A percentile compares a stretch with the other conserved stretches of the same genome.
Evolutionary conservation across 768 basidiomycete genomes (phyloP).

Genomic region (Chiua virens): DNA sequence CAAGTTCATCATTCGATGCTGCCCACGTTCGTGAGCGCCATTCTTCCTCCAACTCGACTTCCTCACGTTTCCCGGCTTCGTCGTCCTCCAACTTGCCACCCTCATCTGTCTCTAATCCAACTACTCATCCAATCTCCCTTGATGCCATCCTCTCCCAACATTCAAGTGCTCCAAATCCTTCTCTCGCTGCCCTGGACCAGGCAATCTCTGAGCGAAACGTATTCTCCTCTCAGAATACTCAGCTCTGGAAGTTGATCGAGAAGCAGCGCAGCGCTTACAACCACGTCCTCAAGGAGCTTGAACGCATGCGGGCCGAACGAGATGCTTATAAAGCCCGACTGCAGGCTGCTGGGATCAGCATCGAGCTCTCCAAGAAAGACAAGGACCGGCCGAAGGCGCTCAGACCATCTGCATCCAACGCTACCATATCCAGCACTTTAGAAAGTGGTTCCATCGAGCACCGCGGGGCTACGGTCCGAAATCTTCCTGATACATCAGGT

Average conservation of each 20-base stretch:
- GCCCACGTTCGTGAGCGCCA: slow-evolving; percentile 25
- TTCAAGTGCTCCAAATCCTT: slow-evolving; percentile 52
- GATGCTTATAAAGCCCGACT: slow-evolving; percentile 53
- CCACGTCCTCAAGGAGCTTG: slow-evolving; percentile 80
- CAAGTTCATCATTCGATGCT: slow-evolving; percentile 13
- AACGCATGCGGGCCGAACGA: slow-evolving; percentile 79
- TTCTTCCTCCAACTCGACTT: slow-evolving; percentile 21
- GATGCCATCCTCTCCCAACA: slow-evolving; percentile 58
- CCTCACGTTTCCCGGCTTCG: slow-evolving; percentile 35
- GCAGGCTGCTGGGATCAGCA: slow-evolving; percentile 29
- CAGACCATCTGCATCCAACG: slow-evolving; percentile 25
- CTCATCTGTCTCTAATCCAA: slow-evolving; percentile 28
- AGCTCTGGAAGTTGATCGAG: slow-evolving; percentile 95
- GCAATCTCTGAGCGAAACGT: slow-evolving; percentile 78
- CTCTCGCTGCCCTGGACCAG: slow-evolving; percentile 64
- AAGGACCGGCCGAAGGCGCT: slow-evolving; percentile 20
- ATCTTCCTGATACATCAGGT: slow-evolving; percentile 38
- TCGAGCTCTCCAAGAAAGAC: slow-evolving; percentile 41
- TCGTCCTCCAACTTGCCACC: slow-evolving; percentile 25
- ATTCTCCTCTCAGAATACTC: slow-evolving; percentile 79
- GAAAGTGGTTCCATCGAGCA: slow-evolving; percentile 27
- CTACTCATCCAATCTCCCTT: slow-evolving; percentile 41
- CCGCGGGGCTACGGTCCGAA: slow-evolving; percentile 19
- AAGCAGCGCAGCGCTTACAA: slow-evolving; percentile 84
- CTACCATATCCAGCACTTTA: slow-evolving; percentile 16